These are phyloP conservation scores for Pyrenophora seminiperda DNA, from an alignment of 2,329 filamentous ascomycete genomes.

Conservation along the genomic window DNA sequence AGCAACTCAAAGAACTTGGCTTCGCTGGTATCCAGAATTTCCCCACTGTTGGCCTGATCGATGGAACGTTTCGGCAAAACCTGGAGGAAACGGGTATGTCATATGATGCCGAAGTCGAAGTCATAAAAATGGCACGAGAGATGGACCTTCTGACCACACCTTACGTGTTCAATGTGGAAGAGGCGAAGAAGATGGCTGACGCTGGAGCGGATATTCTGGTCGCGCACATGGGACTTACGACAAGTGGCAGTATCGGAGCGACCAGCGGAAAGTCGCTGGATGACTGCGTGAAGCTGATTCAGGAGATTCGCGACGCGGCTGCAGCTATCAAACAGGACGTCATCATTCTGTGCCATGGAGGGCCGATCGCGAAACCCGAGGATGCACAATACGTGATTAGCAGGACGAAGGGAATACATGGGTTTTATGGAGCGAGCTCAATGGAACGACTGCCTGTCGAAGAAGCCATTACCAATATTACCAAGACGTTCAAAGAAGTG, in stretches of 20 bases:
- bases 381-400: constrained; percentile 68
- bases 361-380: constrained; percentile 67
- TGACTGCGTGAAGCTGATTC: constrained; percentile 65
- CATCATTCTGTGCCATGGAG: constrained; percentile 72
- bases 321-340: constrained; percentile 61
- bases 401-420: constrained; percentile 67
- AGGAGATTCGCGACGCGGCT: constrained; percentile 68
- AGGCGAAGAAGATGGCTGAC: constrained; percentile 65
- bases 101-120: constrained; percentile 68
- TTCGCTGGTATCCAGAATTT: constrained; percentile 76
- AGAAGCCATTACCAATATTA: constrained; percentile 65
- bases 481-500: constrained; percentile 58
- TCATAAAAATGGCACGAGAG: constrained; percentile 64
- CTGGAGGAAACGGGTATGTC: constrained; percentile 76
- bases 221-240: constrained; percentile 71
- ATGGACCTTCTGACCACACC: constrained; percentile 70
- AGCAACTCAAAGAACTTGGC: constrained; percentile 64
- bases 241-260: constrained; percentile 68
- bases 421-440: constrained; percentile 72
- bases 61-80: constrained; percentile 69
- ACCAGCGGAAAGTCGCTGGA: constrained; percentile 65
- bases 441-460: constrained; percentile 74
- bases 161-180: constrained; percentile 69
- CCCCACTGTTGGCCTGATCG: constrained; percentile 72
- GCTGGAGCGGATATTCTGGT: constrained; percentile 71